phyloP scores from a whole-genome alignment of 768 basidiomycete genomes.

The Dacryopinax spathularia region DNA sequence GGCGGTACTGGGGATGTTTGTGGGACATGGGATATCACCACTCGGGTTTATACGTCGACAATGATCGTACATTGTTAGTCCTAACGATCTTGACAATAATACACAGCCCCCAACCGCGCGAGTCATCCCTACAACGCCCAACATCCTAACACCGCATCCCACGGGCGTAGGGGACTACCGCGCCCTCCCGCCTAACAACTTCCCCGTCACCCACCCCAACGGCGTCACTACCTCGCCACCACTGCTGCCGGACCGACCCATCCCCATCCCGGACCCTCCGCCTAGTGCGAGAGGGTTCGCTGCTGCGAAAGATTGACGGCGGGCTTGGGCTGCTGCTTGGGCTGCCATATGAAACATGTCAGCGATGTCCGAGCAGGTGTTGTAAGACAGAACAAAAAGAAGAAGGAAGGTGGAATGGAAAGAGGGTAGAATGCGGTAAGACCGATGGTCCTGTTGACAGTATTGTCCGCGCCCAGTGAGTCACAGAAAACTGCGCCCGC shows the following conservation, averaged over 20 bases:
- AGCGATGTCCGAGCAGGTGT: background rate
- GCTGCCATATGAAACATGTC: slow-evolving; percentile 30
- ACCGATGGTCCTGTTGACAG: too few relatives aligned
- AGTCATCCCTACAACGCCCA: background rate
- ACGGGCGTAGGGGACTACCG: background rate
- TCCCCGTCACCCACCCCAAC: slow-evolving; percentile 65
- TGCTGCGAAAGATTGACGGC: slow-evolving; percentile 66
- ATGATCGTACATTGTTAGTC: too few relatives aligned
- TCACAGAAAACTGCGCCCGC: too few relatives aligned
- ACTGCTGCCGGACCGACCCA: slow-evolving; percentile 43
- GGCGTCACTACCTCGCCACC: slow-evolving; percentile 48
- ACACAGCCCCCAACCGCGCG: too few relatives aligned
- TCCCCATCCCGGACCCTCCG: slow-evolving; percentile 29
- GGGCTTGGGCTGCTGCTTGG: slow-evolving; percentile 50
- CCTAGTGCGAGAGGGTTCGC: slow-evolving; percentile 72
- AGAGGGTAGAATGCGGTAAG: too few relatives aligned
- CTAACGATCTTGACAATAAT: too few relatives aligned
- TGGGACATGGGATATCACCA: too few relatives aligned
- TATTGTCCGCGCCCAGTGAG: too few relatives aligned
- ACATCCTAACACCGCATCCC: background rate
- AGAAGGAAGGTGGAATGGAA: background rate
- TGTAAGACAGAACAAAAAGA: background rate
- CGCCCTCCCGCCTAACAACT: slow-evolving; percentile 24
- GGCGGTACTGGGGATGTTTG: too few relatives aligned
- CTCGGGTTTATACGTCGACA: too few relatives aligned